Percentiles rank a stretch among this genome's conserved stretches.
phyloP scores from a whole-genome alignment of 352 stramenopile genomes.

The Phytophthora crassamura region DNA sequence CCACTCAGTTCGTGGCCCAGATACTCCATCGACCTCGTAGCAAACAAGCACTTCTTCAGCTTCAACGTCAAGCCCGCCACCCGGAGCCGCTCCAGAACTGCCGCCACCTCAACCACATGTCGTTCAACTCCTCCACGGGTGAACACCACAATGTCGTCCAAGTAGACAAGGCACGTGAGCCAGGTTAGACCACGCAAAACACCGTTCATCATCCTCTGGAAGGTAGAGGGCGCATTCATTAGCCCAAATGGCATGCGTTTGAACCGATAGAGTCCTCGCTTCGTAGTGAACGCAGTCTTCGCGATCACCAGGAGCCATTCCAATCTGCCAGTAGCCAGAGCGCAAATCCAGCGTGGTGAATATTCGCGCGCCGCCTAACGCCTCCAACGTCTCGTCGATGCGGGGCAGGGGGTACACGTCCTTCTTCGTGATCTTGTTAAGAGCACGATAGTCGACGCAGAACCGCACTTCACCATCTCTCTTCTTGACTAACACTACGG shows the following conservation, averaged over 20 bases:
- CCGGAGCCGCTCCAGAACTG: slow-evolving; percentile 17
- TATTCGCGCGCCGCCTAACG: not conserved
- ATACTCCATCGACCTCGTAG: too few relatives aligned
- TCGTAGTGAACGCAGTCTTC: slow-evolving; percentile 21
- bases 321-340: not conserved
- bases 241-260: slow-evolving; percentile 23
- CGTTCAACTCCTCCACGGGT: slow-evolving; percentile 11
- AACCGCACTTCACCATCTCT: not conserved
- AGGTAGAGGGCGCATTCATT: slow-evolving; percentile 22
- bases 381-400: not conserved
- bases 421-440: not conserved
- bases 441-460: not conserved
- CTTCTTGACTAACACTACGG: not conserved
- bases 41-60: slow-evolving; percentile 26
- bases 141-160: slow-evolving; percentile 34
- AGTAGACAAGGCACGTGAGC: slow-evolving; percentile 26
- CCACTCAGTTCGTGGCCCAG: too few relatives aligned
- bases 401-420: not conserved
- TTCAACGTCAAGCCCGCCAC: slow-evolving; percentile 23
- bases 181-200: slow-evolving; percentile 22
- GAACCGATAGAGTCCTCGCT: slow-evolving; percentile 21
- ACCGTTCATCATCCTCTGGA: slow-evolving; percentile 33
- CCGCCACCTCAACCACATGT: slow-evolving; percentile 20
- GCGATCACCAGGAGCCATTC: not conserved
- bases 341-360: not conserved